Base-by-base conservation (phyloP, 2,329 filamentous ascomycete genomes). In the Pyricularia grisea region DNA sequence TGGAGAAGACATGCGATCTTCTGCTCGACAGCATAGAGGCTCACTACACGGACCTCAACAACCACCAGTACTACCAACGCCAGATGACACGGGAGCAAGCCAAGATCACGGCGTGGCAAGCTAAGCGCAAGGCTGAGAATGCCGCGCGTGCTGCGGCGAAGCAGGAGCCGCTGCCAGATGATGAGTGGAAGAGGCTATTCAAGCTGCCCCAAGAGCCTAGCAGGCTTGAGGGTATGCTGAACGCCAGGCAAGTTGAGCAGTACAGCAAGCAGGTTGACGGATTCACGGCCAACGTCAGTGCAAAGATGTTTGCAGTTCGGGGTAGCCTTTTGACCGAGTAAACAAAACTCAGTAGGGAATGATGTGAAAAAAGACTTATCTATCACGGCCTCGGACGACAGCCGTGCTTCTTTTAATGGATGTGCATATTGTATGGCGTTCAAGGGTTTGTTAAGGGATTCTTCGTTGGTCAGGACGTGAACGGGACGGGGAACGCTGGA, bases 31-130 rank as follows among this genome's bases (percentile, higher is more conserved):
- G 91, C 84, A 97, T 99, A 79, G 95, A 99, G 85, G 91, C 91
- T 69, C 95, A 99, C 85, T 95, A 98, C 83, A 97, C 94, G 71
- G 95, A 99, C 82, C 91, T 97, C 79, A 98, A 98, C 88, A 99
- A 99, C 87, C 95, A 96, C 84, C 94, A 97, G 81, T 88, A 87
- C 87, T 97, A 97, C 85, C 93, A 97, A 83, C 89, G 95, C 76
- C 93, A 96, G 77, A 86, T 98, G 70, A 91, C 90, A 68, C 92
- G 95, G 75, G 95, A 99, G 84, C 95, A 99, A 83, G 83, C 91
- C 76, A 99, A 98, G 88, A 97, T 99, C 75, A 90, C 92, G 69
- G 91, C 93, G 73, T 99, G 95, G 95, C 94, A 98, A 83, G 83
- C 90, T 71, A 98, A 99, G 89, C 91, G 95, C 78, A 97, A 97